Conservation (phyloP, 2,329 filamentous ascomycete genomes). For the Chaetomium sp. region DNA sequence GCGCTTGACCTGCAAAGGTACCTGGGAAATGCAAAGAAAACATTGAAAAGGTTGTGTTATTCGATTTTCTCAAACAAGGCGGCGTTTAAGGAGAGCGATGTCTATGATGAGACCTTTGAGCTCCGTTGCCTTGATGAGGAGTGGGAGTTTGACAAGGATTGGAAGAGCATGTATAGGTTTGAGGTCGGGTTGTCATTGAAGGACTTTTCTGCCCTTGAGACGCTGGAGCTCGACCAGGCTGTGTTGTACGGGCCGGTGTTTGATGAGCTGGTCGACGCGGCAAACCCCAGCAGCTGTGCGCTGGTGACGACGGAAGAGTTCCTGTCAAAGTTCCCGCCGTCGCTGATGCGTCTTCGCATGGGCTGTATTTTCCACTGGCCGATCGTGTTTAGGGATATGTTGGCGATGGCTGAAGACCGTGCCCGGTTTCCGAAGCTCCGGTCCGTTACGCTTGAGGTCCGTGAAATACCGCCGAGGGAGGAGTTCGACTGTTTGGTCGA, state of each 20-base stretch:
- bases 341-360: slow-evolving; percentile 8
- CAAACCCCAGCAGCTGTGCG: background rate
- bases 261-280: background rate
- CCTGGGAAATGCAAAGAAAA: slow-evolving; percentile 11
- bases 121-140: background rate
- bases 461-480: slow-evolving; percentile 2
- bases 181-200: slow-evolving; percentile 1
- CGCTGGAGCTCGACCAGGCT: slow-evolving; percentile 11
- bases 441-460: slow-evolving; percentile 11
- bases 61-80: slow-evolving; percentile 7
- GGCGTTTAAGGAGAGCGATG: background rate
- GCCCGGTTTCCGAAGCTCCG: slow-evolving; percentile 9
- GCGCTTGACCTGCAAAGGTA: slow-evolving; percentile 8
- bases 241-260: slow-evolving; percentile 15
- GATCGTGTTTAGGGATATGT: slow-evolving; percentile 7
- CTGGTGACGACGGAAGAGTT: slow-evolving; percentile 4
- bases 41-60: slow-evolving; percentile 11
- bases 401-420: slow-evolving; percentile 3
- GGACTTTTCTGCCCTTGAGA: slow-evolving; percentile 12
- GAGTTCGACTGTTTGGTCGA: slow-evolving; percentile 11
- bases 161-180: background rate
- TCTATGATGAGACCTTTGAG: too few species aligned
- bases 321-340: slow-evolving; percentile 9
- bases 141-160: slow-evolving; percentile 1
- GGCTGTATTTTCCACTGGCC: slow-evolving; percentile 16